Evolutionary conservation across 1,284 basidiomycete species (phyloP).

Genomic region (Schizophyllum amplum): DNA sequence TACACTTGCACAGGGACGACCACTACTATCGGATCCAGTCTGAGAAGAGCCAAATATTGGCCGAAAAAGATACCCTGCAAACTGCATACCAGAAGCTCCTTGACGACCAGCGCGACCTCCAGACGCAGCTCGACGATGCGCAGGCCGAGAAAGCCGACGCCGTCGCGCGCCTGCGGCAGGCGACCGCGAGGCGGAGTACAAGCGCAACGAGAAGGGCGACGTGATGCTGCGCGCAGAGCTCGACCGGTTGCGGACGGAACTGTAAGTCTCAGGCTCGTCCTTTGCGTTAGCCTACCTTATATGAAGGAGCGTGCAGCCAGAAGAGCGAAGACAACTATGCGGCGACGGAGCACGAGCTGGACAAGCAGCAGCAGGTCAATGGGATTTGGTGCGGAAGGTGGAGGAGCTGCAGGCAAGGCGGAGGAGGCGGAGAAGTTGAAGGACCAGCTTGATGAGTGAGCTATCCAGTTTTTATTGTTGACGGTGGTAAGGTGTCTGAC

Average conservation of each 20-base stretch:
- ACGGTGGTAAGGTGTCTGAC: slow-evolving; percentile 5
- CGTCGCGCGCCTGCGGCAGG: slow-evolving; percentile 44
- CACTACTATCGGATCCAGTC: slow-evolving; percentile 80
- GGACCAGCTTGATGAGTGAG: slow-evolving; percentile 92
- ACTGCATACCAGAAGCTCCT: slow-evolving; percentile 68
- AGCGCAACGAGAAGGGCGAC: slow-evolving; percentile 61
- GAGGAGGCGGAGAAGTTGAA: slow-evolving; percentile 76
- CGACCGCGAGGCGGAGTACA: slow-evolving; percentile 49
- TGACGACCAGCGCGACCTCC: slow-evolving; percentile 69
- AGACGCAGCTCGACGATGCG: slow-evolving; percentile 63
- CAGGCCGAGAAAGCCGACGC: slow-evolving; percentile 69
- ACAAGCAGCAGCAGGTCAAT: slow-evolving; percentile 63
- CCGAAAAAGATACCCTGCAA: slow-evolving; percentile 75
- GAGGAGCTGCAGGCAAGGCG: slow-evolving; percentile 80
- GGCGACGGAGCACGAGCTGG: slow-evolving; percentile 70
- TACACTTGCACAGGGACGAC: slow-evolving; percentile 50
- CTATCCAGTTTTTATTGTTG: slow-evolving; percentile 8
- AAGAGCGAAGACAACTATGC: slow-evolving; percentile 86
- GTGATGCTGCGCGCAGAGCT: slow-evolving; percentile 69
- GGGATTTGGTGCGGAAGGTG: slow-evolving; percentile 71
- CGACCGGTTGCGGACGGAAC: slow-evolving; percentile 67
- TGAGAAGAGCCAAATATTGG: slow-evolving; percentile 63
- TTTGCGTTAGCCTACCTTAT: slow-evolving; percentile 4
- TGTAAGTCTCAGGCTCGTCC: slow-evolving; percentile 46
- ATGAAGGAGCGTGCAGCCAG: slow-evolving; percentile 45